A percentile compares a stretch with the other conserved stretches of the same genome.
Evolutionary conservation across 768 basidiomycete genomes (phyloP).

Genomic region (Auricularia sp.): DNA sequence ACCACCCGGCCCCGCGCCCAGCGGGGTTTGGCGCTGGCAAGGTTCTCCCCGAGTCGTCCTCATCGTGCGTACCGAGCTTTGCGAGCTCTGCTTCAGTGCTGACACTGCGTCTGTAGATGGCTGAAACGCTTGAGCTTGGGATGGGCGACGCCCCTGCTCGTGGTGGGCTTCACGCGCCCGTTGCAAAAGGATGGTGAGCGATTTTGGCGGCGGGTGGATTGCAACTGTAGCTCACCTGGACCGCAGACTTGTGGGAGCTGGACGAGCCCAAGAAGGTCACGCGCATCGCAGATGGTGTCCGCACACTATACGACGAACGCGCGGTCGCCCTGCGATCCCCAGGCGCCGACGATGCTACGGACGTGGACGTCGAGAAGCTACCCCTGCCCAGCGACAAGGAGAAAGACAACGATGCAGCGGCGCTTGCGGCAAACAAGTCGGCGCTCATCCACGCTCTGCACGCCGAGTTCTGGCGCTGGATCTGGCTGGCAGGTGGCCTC

Average conservation of each 20-base stretch:
- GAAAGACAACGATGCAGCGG: too few relatives aligned
- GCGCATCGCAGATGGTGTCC: slow-evolving; percentile 32
- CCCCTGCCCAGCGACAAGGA: background rate
- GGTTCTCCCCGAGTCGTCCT: slow-evolving; percentile 31
- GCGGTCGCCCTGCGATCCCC: background rate
- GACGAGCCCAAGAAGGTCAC: slow-evolving; percentile 29
- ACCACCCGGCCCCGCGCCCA: slow-evolving; percentile 30
- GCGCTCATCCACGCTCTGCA: slow-evolving; percentile 37
- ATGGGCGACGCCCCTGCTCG: slow-evolving; percentile 45
- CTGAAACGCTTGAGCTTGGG: background rate
- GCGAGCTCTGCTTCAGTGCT: too few relatives aligned
- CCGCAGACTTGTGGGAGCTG: slow-evolving; percentile 45
- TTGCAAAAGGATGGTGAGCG: slow-evolving; percentile 43
- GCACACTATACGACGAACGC: slow-evolving; percentile 32
- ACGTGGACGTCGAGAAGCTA: background rate
- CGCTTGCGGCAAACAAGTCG: background rate
- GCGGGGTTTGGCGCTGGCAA: slow-evolving; percentile 39
- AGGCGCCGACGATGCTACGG: background rate
- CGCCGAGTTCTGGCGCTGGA: slow-evolving; percentile 35
- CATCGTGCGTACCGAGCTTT: slow-evolving; percentile 3
- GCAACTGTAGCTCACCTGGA: background rate
- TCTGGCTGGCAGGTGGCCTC: slow-evolving; percentile 40
- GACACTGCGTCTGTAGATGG: background rate
- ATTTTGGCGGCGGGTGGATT: background rate
- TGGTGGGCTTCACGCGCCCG: slow-evolving; percentile 50